Percentiles rank a stretch among this genome's conserved stretches.
Conservation (phyloP, 2,329 filamentous ascomycete genomes). For the Colletotrichum higginsianum region DNA sequence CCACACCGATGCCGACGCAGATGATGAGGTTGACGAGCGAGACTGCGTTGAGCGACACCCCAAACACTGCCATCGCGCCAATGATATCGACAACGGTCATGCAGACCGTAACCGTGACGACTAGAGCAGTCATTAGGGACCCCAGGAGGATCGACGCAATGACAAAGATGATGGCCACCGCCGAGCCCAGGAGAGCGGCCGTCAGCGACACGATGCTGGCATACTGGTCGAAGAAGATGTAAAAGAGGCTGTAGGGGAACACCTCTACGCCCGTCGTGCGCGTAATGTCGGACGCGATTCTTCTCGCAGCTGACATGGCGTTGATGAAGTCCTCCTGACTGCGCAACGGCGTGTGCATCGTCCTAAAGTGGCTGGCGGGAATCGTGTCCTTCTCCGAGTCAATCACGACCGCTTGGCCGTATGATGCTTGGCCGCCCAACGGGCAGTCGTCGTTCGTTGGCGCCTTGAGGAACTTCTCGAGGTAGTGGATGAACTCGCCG, state of each 20-base stretch:
- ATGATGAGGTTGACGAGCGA: constrained; percentile 97
- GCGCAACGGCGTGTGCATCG: constrained; percentile 87
- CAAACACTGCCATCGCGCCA: constrained; percentile 91
- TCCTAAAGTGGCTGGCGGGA: constrained; percentile 91
- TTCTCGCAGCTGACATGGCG: constrained; percentile 89
- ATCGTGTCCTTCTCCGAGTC: constrained; percentile 78
- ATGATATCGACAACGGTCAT: constrained; percentile 98
- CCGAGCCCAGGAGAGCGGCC: constrained; percentile 83
- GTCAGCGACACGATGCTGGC: constrained; percentile 86
- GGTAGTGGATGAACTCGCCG: constrained; percentile 89
- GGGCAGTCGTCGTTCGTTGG: constrained; percentile 89
- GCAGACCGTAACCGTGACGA: constrained; percentile 87
- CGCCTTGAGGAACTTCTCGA: constrained; percentile 84
- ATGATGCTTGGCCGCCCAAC: constrained; percentile 89
- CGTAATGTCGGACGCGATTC: constrained; percentile 85
- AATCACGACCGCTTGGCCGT: constrained; percentile 86
- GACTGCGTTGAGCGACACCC: constrained; percentile 94
- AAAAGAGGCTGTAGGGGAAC: constrained; percentile 97
- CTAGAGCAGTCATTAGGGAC: constrained; percentile 83
- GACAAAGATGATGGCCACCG: constrained; percentile 86
- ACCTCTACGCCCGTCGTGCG: constrained; percentile 82
- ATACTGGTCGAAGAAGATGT: constrained; percentile 99
- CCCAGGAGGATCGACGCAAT: constrained; percentile 87
- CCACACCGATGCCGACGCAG: constrained; percentile 94
- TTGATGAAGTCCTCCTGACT: constrained; percentile 94